Evolutionary conservation across 192 early-diverging fungal species (phyloP), one percentile per base, ranked within the genome.

Genomic region (Phlyctochytrium bullatum): DNA sequence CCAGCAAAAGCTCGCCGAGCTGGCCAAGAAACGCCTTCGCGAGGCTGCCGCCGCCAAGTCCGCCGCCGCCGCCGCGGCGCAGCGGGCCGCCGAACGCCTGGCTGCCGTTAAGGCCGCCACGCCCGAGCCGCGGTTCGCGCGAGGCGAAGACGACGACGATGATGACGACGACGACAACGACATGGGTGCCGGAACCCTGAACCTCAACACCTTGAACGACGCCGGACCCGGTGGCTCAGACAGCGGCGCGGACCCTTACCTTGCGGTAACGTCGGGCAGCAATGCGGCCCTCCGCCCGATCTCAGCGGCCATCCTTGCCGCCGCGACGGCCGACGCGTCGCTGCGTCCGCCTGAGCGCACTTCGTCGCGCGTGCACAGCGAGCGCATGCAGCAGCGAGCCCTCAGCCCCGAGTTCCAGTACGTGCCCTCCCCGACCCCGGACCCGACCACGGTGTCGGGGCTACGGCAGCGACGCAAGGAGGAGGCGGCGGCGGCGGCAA

Each of bases 151-250:
- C 61, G 35, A 36, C 0, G 67, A 60, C 2, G 67, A 69, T 33
- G 67, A 67, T 34, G 66, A 67, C 16, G 60, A 69, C 35, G 67
- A 69, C 25, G 67, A 69, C 32, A 29, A 17, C 50, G 56, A 25
- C 2, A 56, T 57, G 16, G 65, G 52, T 51, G 61, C 40, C 40
- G 20, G 20, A 14, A 14, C 40, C 40, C 20, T 47, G 40, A 47
- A 47, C 40, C 40, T 47, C 10, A 47, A 47, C 20, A 14, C 40
- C 20, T 6, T 47, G 6, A n/a, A n/a, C n/a, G 29, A 59, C 23
- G 58, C 25, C 24, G 34, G 61, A 62, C 25, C 31, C 32, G 16
- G 34, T 28, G 61, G 61, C 4, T 47, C 52, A 10, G 62, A 52
- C 24, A 64, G 61, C 29, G 62, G 64, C 14, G 28, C 32, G 31